These are phyloP conservation scores for Podila clonocystis DNA, from an alignment of 192 early-diverging fungal species.

Conservation along the genomic window DNA sequence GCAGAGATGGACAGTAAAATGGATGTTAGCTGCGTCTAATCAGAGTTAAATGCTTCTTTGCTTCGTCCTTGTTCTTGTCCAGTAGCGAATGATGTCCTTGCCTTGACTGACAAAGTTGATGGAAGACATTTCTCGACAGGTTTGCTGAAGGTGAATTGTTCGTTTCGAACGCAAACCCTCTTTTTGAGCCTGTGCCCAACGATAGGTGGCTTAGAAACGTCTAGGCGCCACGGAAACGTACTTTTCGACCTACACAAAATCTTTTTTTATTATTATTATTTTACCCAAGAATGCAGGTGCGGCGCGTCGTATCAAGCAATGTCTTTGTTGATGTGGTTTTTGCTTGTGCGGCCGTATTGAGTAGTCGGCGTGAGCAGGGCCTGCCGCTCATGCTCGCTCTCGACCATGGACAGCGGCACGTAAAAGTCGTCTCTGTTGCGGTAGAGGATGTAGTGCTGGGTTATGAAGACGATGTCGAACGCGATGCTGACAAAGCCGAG, in stretches of 20 bases:
- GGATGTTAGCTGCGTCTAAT: background rate
- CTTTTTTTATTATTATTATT: too few relatives aligned
- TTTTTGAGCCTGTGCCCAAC: background rate
- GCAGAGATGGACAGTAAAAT: background rate
- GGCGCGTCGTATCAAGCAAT: too few relatives aligned
- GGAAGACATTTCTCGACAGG: background rate
- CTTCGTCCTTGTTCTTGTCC: background rate
- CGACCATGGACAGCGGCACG: slow-evolving; percentile 26
- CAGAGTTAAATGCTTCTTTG: too few relatives aligned
- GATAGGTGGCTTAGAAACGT: background rate
- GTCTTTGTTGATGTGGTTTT: background rate
- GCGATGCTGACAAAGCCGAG: slow-evolving; percentile 77
- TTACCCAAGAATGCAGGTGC: too few relatives aligned
- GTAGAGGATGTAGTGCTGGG: slow-evolving; percentile 84
- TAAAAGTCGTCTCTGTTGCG: slow-evolving; percentile 45
- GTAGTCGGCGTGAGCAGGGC: background rate
- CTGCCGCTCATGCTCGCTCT: slow-evolving; percentile 12
- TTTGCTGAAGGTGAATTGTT: background rate
- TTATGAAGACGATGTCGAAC: slow-evolving; percentile 84
- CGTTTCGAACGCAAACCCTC: background rate
- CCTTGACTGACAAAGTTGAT: slow-evolving; percentile 44
- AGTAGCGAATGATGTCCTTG: slow-evolving; percentile 4
- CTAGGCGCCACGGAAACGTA: too few relatives aligned
- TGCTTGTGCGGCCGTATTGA: background rate
- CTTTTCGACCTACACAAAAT: background rate